Evolutionary conservation across 2,329 filamentous ascomycete species (phyloP).

Genomic region (Balansia obtecta): DNA sequence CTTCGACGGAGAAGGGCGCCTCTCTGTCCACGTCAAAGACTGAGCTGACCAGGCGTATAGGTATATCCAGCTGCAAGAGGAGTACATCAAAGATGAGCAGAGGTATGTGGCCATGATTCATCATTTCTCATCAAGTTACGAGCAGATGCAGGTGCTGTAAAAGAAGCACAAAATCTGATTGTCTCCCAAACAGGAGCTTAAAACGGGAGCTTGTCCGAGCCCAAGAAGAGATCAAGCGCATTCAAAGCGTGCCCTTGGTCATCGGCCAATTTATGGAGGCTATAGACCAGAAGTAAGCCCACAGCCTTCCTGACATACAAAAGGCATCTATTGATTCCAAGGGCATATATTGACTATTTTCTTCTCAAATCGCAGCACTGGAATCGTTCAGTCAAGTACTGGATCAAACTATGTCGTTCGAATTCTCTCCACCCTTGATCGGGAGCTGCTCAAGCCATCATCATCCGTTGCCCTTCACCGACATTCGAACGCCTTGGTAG

Average conservation of each 20-base stretch:
- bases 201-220: constrained; percentile 95
- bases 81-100: constrained; percentile 99
- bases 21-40: constrained; percentile 5
- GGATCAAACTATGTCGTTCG: constrained; percentile 98
- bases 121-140: background rate
- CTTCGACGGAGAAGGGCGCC: background rate
- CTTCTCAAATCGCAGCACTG: constrained; percentile 51
- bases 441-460: constrained; percentile 93
- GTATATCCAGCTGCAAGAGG: constrained; percentile 95
- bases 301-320: background rate
- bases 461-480: constrained; percentile 95
- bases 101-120: constrained; percentile 36
- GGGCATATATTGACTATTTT: background rate
- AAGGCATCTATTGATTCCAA: background rate
- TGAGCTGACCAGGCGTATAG: constrained; percentile 28
- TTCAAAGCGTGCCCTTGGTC: constrained; percentile 93
- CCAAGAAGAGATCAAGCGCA: constrained; percentile 98
- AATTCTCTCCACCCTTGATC: constrained; percentile 94
- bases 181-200: constrained; percentile 51
- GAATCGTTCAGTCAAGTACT: constrained; percentile 95
- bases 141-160: too few relatives aligned
- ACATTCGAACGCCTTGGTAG: constrained; percentile 95
- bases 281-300: constrained; percentile 87
- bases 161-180: background rate
- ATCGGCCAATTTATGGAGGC: constrained; percentile 99